Base-by-base conservation (phyloP, 345 rosid species). In the Microthlaspi erraticum region DNA sequence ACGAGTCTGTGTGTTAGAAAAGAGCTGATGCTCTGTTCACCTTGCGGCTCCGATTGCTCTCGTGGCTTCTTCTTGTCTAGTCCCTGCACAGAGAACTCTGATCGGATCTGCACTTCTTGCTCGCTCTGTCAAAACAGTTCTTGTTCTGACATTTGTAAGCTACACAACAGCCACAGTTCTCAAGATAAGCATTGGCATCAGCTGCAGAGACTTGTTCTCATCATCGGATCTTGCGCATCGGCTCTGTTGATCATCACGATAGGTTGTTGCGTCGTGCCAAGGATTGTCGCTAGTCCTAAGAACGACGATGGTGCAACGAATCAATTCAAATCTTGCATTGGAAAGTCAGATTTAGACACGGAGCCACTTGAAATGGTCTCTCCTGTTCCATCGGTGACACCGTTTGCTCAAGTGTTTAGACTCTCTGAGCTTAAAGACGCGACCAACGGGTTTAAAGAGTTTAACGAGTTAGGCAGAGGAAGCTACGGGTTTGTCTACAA, bases 121-220 rank as follows among this genome's bases (percentile, higher is more conserved):
- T 93, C 97, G 11, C 91, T 93, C 54, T 93, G 99, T 83, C 99
- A 91, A 81, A 93, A 86, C 80, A 88, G 88, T 68, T 83, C 96
- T 70, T 93, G 96, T 72, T 79, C 86, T 64, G 82, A 72, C 33
- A 75, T 82, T 18, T 91, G 97, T 56, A 83, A 90, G 56, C 67
- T 87, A 60, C 75, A 77, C 37, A 76, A 77, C 33, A 76, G 60
- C 20, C 72, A 78, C 19, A 75, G 37, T 18, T 75, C 83, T 68
- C 77, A 73, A n/a, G 82, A 76, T 52, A 86, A 71, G 81, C 84
- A 73, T 46, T 77, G 85, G 85, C 84, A 66, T 60, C 87, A 79
- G 53, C 49, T 79, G 41, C 79, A 31, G 20, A 77, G 81, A 75
- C 62, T 85, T 2, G n/a, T 66, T 10, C 37, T 89, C 54, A 79